phyloP scores from a whole-genome alignment of 2,329 filamentous ascomycete genomes.

The Cladosporium halotolerans region DNA sequence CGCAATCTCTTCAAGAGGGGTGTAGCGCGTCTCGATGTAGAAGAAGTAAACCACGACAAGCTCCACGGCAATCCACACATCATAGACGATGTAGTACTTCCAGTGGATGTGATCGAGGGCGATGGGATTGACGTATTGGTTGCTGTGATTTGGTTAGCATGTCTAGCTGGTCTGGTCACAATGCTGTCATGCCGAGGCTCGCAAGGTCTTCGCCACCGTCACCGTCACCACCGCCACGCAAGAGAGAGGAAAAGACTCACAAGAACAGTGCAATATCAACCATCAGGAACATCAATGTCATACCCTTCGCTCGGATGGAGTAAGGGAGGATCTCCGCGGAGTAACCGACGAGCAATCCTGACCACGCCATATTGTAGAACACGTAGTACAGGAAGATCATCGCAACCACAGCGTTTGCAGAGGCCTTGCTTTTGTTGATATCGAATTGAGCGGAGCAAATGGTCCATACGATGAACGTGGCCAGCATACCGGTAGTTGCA shows the following conservation, averaged over 20 bases:
- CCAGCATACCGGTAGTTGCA: conserved; percentile 35
- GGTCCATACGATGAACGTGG: conserved; percentile 38
- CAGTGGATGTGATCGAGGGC: conserved; percentile 23
- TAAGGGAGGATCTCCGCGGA: conserved; percentile 43
- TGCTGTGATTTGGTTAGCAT: conserved; percentile 11
- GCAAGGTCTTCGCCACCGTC: no score
- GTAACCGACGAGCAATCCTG: conserved; percentile 40
- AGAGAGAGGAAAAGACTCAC: not conserved
- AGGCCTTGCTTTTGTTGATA: conserved; percentile 19
- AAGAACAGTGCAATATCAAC: conserved; percentile 42
- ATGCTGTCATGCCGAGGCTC: no score
- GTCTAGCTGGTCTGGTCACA: no score
- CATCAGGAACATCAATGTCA: conserved; percentile 41
- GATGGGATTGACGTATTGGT: conserved; percentile 32
- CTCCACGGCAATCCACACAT: conserved; percentile 29
- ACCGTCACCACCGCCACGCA: not conserved
- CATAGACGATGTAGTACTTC: conserved; percentile 30
- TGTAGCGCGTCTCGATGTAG: conserved; percentile 40
- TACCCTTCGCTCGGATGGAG: conserved; percentile 40
- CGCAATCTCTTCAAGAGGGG: conserved; percentile 41
- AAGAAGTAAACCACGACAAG: conserved; percentile 28
- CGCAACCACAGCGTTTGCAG: conserved; percentile 29
- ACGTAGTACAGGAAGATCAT: conserved; percentile 30
- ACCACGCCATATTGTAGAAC: conserved; percentile 37
- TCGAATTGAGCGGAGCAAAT: conserved; percentile 23